Conservation (phyloP, 75 land plant genomes). For the Pinus albicaulis region DNA sequence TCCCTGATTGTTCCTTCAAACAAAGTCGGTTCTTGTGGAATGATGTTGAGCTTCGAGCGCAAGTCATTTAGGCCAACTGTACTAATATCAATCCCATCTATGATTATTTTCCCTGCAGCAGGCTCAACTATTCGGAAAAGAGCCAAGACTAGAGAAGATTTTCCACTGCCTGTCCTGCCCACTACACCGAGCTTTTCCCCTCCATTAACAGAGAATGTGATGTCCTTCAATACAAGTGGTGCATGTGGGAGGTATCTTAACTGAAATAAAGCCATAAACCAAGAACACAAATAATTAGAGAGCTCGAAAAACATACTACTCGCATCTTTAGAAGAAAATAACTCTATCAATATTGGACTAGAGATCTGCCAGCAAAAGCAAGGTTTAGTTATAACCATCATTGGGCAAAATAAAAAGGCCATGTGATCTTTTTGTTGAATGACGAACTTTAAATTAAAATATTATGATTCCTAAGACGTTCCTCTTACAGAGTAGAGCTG, state of each 20-base stretch:
- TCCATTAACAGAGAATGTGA: conserved; percentile 70
- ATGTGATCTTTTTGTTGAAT: neutral
- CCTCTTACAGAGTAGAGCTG: neutral
- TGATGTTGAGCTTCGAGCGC: conserved; percentile 68
- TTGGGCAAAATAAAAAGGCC: neutral
- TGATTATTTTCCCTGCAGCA: conserved; percentile 53
- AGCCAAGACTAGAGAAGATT: conserved; percentile 78
- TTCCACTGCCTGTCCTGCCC: conserved; percentile 94
- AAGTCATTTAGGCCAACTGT: conserved; percentile 76
- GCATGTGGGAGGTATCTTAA: conserved; percentile 59
- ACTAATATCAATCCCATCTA: conserved; percentile 79
- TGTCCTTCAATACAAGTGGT: conserved; percentile 84
- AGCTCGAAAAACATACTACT: neutral
- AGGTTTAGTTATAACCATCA: neutral
- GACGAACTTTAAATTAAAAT: neutral
- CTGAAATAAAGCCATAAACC: conserved; percentile 28
- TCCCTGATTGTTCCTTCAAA: conserved; percentile 74
- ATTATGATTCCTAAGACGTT: no score
- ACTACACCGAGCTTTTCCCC: conserved; percentile 84
- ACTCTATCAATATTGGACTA: neutral
- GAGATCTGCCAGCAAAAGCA: neutral
- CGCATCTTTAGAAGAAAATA: neutral
- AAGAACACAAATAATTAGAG: neutral
- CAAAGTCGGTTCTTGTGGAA: conserved; percentile 91
- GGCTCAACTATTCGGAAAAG: conserved; percentile 89